Base-by-base conservation (phyloP, 257 asterid genomes). In the Euphrasia confusa region DNA sequence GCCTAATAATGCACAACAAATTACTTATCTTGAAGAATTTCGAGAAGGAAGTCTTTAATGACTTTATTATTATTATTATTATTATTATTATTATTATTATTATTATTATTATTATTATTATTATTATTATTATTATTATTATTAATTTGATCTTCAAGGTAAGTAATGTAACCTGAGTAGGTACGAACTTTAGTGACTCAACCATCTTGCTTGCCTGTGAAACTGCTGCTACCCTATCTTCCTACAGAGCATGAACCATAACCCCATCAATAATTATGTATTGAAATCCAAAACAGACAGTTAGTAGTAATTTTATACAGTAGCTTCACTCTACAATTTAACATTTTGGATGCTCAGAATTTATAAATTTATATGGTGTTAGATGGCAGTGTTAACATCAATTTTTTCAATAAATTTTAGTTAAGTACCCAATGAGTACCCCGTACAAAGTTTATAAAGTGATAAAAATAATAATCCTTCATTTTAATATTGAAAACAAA, bases 191-290 rank as follows among this genome's bases (percentile, higher is more conserved):
- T 76, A 83, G 68, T 53, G 86, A 81, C 81, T 94, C 99, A 33
- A 84, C 83, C 94, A 94, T 90, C 84, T 85, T 84, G 86, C 77
- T 78, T 71, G 99, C 97, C 78, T 79, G 95, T 67, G 93, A 84
- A 75, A 79, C 81, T 26, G 99, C 89, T 0, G 90, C 75, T 63
- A 68, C 79, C 74, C 89, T 81, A 55, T 94, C 99, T 70, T 80
- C 99, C 99, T 94, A 37, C 49, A 71, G 65, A 72, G 60, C 68
- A 73, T 3, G 21, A 71, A 68, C 66, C 72, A 61, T 69, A 59
- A 63, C 37, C 58, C 67, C 50, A 35, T 56, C 15, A 65, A 14
- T 28, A 72, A 53, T 61, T 49, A 48, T 44, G 27, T 7, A 40
- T 30, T 55, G 14, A 61, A 13, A 12, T 5, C 5, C 32, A 61